phyloP scores from a whole-genome alignment of 208 protist species.

The Trypanosoma cruzi region DNA sequence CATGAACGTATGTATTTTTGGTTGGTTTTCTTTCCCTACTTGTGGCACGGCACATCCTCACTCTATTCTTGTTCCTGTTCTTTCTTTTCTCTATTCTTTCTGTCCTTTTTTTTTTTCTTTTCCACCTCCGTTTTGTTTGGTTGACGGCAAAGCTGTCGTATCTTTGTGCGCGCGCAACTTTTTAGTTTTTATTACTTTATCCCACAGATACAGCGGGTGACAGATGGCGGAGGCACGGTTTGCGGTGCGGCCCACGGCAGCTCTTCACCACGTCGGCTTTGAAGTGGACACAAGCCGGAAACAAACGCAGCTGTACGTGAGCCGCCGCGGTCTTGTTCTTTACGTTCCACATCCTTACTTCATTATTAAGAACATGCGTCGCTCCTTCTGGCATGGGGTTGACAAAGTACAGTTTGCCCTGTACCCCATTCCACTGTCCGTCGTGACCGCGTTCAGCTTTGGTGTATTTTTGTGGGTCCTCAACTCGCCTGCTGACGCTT shows the following conservation, averaged over 20 bases:
- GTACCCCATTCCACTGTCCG: conserved; percentile 58
- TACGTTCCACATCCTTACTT: conserved; percentile 72
- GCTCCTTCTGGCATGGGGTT: conserved; percentile 43
- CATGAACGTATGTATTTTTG: conserved; percentile 20
- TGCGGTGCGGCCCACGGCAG: conserved; percentile 48
- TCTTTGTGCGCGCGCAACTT: neutral
- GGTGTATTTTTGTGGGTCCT: conserved; percentile 52
- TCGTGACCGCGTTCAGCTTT: conserved; percentile 38
- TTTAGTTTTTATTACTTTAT: neutral
- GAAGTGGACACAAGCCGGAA: conserved; percentile 52
- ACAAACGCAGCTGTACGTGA: conserved; percentile 44
- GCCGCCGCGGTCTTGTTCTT: conserved; percentile 54
- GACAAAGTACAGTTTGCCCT: conserved; percentile 65
- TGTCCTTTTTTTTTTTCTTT: conserved; percentile 4
- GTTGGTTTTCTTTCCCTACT: neutral
- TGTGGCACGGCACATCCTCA: neutral
- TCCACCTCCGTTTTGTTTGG: neutral
- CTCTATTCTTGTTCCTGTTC: neutral
- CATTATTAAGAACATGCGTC: conserved; percentile 41
- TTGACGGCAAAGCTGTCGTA: neutral
- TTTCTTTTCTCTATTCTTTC: neutral
- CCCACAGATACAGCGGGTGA: neutral
- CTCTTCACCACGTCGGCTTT: conserved; percentile 30
- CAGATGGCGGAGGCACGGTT: conserved; percentile 66
- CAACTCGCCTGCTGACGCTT: conserved; percentile 37